phyloP scores from a whole-genome alignment of 2,329 filamentous ascomycete genomes.

The Colletotrichum euphorbiae region DNA sequence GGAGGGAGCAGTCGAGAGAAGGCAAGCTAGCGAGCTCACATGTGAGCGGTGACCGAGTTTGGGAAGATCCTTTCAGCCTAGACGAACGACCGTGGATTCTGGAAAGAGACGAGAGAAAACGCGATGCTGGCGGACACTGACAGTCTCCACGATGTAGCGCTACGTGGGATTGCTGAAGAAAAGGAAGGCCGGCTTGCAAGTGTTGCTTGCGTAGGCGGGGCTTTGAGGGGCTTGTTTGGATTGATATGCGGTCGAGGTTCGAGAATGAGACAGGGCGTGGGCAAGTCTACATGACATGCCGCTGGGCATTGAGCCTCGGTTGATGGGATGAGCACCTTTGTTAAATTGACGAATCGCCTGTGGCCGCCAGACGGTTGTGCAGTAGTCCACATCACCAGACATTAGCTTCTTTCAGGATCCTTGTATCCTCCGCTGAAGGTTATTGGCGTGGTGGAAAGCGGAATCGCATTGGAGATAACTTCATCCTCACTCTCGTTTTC shows the following conservation, averaged over 20 bases:
- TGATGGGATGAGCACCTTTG: not conserved
- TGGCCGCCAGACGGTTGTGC: constrained; percentile 3
- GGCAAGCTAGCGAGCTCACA: constrained; percentile 11
- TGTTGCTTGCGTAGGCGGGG: not conserved
- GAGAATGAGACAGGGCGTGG: constrained; percentile 4
- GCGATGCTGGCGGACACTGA: not conserved
- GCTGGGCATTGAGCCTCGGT: constrained; percentile 20
- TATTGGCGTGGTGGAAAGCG: not conserved
- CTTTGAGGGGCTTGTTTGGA: not conserved
- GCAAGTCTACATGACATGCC: constrained; percentile 15
- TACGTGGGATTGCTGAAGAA: not conserved
- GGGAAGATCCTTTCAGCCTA: constrained; percentile 13
- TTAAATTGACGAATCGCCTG: constrained; percentile 17
- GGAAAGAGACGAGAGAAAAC: not conserved
- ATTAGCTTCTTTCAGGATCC: constrained; percentile 8
- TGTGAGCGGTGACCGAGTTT: not conserved
- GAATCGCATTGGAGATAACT: not conserved
- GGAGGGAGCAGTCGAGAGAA: not conserved
- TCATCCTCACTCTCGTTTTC: too few relatives aligned
- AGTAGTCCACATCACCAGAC: constrained; percentile 10
- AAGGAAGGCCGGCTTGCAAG: constrained; percentile 4
- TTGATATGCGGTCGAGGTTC: not conserved
- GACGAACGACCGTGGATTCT: constrained; percentile 5
- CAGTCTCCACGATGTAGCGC: not conserved
- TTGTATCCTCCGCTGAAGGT: constrained; percentile 12